Percentiles rank a stretch among this genome's conserved stretches.
Conservation (phyloP, 169 alveolate species). For the Plasmodium berghei region DNA sequence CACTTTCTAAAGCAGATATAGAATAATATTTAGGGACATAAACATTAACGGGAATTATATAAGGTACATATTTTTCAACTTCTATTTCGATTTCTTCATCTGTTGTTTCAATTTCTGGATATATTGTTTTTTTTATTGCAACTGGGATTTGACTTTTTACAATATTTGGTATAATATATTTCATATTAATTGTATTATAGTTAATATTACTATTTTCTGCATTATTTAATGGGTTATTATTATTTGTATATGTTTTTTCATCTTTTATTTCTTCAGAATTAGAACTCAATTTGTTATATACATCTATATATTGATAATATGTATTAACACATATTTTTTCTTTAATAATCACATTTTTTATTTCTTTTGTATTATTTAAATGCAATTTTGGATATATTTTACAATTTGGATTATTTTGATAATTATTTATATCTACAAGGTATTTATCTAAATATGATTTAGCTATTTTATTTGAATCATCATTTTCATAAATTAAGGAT, state of each 20-base stretch:
- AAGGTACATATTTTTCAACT: slow-evolving; percentile 60
- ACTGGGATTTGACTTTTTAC: slow-evolving; percentile 52
- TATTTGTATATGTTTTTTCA: slow-evolving; percentile 32
- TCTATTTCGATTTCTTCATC: slow-evolving; percentile 63
- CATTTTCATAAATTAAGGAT: background rate
- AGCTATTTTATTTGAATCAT: slow-evolving; percentile 5
- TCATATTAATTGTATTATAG: slow-evolving; percentile 21
- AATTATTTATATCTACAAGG: slow-evolving; percentile 8
- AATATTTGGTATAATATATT: slow-evolving; percentile 43
- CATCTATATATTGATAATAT: slow-evolving; percentile 52
- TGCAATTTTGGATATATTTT: slow-evolving; percentile 23
- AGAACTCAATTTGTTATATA: slow-evolving; percentile 20
- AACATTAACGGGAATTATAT: slow-evolving; percentile 56
- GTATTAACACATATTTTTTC: slow-evolving; percentile 37
- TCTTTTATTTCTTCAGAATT: slow-evolving; percentile 27
- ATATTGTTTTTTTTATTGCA: slow-evolving; percentile 35
- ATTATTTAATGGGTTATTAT: slow-evolving; percentile 9
- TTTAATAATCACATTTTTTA: slow-evolving; percentile 34
- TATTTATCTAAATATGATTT: slow-evolving; percentile 26
- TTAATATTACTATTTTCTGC: slow-evolving; percentile 13
- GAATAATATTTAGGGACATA: slow-evolving; percentile 67
- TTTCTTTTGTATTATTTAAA: slow-evolving; percentile 24
- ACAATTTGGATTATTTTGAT: slow-evolving; percentile 38
- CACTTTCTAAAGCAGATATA: slow-evolving; percentile 38
- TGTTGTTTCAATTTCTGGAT: slow-evolving; percentile 53